Base-by-base conservation (phyloP, 352 stramenopile genomes). In the Phytophthora multivora region DNA sequence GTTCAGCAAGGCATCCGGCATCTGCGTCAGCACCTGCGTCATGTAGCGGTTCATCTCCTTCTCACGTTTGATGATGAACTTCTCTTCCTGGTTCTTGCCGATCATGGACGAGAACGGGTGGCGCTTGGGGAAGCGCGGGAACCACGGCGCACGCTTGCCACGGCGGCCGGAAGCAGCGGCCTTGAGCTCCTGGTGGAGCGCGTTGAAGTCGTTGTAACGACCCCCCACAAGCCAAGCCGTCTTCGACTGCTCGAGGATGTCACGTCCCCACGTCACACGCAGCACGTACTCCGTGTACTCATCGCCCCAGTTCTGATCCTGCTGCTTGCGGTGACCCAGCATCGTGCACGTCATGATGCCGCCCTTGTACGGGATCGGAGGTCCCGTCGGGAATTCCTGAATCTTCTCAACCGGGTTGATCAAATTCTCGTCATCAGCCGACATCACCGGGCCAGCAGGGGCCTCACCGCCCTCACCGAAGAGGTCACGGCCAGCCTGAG, bases 41-140 rank as follows among this genome's bases (percentile, higher is more conserved):
- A 96, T 89, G 81, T 96, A 96, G 35, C 88, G 88, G 71, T 96
- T 96, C 59, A 96, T 82, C 57, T 96, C 88, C 66, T 96, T 96
- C 69, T 96, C 88, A 46, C 88, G 84, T 71, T 91, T 94, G 76
- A 93, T 93, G 59, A 96, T 92, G 61, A 96, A 96, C 68, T 96
- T 94, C 56, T 96, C 88, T 58, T 96, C 77, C 59, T 93, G 84
- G 69, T 96, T 96, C 80, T 96, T 96, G 62, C 88, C 88, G 35
- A 96, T 94, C 79, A 95, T 89, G 15, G 84, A 93, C 62, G 88
- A 96, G 69, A 96, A 95, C 59, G 88, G 88, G 59, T 96, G 88
- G 66, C 88, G 88, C 77, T 95, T 95, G 7, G 88, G 88, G 66
- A 96, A 96, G 4, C 88, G 88, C 41, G 88, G 88, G 76, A 96